Percentiles rank a stretch among this genome's conserved stretches.
Conservation (phyloP, 768 basidiomycete genomes). For the Lanmaoa pseudosensibilis region DNA sequence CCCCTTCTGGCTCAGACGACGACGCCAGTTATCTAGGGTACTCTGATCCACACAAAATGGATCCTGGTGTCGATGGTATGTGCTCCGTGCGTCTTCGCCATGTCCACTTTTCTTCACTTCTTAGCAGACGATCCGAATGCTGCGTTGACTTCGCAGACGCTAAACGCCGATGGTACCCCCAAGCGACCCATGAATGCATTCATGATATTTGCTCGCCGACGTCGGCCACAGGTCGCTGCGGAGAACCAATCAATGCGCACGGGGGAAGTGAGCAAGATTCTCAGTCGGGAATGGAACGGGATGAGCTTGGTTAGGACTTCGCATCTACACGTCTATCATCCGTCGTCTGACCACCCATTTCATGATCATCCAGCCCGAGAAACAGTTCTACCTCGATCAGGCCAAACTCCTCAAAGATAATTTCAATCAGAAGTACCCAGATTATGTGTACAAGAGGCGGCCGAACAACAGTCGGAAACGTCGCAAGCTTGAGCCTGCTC, state of each 20-base stretch:
- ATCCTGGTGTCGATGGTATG: constrained; percentile 49
- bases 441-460: constrained; percentile 85
- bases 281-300: constrained; percentile 82
- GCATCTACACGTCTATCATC: constrained; percentile 1
- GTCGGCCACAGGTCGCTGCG: constrained; percentile 81
- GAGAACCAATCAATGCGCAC: constrained; percentile 89
- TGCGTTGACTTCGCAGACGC: constrained; percentile 70
- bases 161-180: constrained; percentile 85
- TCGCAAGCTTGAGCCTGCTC: constrained; percentile 40
- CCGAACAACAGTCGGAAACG: constrained; percentile 84
- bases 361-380: constrained; percentile 54
- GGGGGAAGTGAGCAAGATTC: constrained; percentile 85
- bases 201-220: constrained; percentile 86
- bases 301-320: constrained; percentile 64
- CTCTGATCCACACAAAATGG: constrained; percentile 41
- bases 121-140: constrained; percentile 40
- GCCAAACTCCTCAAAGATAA: constrained; percentile 83
- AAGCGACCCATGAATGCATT: constrained; percentile 93
- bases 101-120: constrained; percentile 14
- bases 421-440: constrained; percentile 84
- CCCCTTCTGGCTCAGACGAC: constrained; percentile 59
- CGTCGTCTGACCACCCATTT: constrained; percentile 14
- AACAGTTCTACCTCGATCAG: constrained; percentile 86
- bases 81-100: constrained; percentile 3
- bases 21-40: constrained; percentile 36